Percentiles rank a stretch among this genome's conserved stretches.
Evolutionary conservation across 169 alveolate genomes (phyloP).

Genomic region (Plasmodium berghei): DNA sequence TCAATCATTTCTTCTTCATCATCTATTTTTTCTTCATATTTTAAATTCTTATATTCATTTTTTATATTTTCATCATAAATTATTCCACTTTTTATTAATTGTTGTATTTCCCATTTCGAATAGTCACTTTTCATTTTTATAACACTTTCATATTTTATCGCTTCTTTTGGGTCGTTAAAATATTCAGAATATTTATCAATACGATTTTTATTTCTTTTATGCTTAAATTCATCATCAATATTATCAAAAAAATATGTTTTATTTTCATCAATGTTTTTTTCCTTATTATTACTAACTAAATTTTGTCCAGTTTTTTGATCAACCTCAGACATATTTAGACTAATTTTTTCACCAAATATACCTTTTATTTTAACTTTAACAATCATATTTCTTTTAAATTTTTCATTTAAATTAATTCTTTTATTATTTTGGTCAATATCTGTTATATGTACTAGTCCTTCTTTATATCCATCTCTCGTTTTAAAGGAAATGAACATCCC

Average conservation of each 20-base stretch:
- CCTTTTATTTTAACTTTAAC: constrained; percentile 78
- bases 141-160: constrained; percentile 76
- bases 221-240: constrained; percentile 27
- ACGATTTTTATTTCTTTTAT: constrained; percentile 18
- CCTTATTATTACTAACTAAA: constrained; percentile 23
- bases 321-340: constrained; percentile 88
- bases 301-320: constrained; percentile 87
- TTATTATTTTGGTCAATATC: constrained; percentile 78
- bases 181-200: neutral
- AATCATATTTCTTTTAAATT: constrained; percentile 57
- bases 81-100: constrained; percentile 80
- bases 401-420: constrained; percentile 60
- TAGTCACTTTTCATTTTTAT: constrained; percentile 80
- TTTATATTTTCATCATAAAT: constrained; percentile 72
- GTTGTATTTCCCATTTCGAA: constrained; percentile 85
- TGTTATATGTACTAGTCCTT: constrained; percentile 87
- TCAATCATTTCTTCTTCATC: constrained; percentile 84
- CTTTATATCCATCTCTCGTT: constrained; percentile 80
- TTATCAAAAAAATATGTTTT: constrained; percentile 30
- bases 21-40: constrained; percentile 75
- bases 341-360: constrained; percentile 78
- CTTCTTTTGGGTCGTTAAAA: constrained; percentile 36
- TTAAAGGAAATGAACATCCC: constrained; percentile 86
- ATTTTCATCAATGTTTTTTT: neutral
- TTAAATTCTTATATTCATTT: constrained; percentile 38